Percentiles rank a stretch among this genome's conserved stretches.
Conservation (phyloP, 306 rosid genomes). For the Senna tora region DNA sequence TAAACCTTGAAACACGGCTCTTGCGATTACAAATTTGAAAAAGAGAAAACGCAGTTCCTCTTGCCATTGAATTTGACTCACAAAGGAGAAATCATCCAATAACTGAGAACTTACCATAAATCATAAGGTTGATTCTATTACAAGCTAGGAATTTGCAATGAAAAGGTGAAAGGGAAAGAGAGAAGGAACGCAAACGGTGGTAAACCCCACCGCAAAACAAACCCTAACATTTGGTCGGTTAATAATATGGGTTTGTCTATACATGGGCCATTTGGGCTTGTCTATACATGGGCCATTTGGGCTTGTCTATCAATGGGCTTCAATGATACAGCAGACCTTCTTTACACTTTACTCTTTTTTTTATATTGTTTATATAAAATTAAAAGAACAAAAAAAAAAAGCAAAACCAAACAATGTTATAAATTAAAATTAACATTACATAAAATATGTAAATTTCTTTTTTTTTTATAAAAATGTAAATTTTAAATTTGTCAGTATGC, state of each 20-base stretch:
- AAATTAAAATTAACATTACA: no score
- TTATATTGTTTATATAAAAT: no score
- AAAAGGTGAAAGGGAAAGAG: background rate
- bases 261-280: background rate
- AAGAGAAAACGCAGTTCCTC: constrained; percentile 55
- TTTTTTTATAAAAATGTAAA: no score
- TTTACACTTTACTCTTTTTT: no score
- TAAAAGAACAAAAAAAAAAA: no score
- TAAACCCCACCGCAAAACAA: constrained; percentile 30
- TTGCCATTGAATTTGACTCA: constrained; percentile 54
- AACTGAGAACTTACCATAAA: background rate
- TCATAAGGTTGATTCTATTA: background rate
- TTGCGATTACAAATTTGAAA: constrained; percentile 50
- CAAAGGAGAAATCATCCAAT: background rate
- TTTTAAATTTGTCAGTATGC: background rate
- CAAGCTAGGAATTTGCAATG: background rate
- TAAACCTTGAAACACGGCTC: constrained; percentile 47
- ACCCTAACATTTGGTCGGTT: constrained; percentile 31
- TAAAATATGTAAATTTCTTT: no score
- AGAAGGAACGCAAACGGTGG: constrained; percentile 42
- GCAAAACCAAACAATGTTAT: no score
- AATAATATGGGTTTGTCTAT: background rate
- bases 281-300: background rate
- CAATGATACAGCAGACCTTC: no score
- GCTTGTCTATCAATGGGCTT: background rate